phyloP scores from a whole-genome alignment of 1,284 basidiomycete species.

The Termitomyces sp. region DNA sequence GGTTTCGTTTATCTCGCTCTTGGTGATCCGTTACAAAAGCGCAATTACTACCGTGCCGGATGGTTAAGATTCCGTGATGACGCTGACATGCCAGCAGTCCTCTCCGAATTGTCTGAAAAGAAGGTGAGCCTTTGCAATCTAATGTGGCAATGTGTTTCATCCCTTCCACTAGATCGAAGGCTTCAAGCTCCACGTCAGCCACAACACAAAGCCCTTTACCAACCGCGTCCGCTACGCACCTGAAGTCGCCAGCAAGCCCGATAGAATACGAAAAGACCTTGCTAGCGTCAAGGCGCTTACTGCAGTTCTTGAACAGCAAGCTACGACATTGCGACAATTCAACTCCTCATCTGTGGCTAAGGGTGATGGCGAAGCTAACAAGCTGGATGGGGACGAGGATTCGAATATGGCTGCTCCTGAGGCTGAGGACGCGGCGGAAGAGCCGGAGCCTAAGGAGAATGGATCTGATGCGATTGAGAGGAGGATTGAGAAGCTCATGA shows the following conservation, averaged over 20 bases:
- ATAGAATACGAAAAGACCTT: slow-evolving; percentile 75
- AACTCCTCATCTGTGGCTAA: slow-evolving; percentile 18
- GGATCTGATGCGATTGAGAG: slow-evolving; percentile 69
- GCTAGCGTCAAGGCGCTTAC: slow-evolving; percentile 69
- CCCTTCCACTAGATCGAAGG: slow-evolving; percentile 69
- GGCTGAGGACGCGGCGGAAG: slow-evolving; percentile 43
- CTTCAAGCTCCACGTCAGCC: slow-evolving; percentile 86
- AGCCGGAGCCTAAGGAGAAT: slow-evolving; percentile 52
- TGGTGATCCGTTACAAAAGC: slow-evolving; percentile 85
- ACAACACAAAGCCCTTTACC: slow-evolving; percentile 75
- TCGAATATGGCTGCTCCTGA: slow-evolving; percentile 38
- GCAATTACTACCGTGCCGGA: slow-evolving; percentile 87
- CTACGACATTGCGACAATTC: slow-evolving; percentile 38
- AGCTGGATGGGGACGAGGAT: slow-evolving; percentile 35
- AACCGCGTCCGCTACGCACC: slow-evolving; percentile 77
- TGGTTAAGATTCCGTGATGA: slow-evolving; percentile 86
- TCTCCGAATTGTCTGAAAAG: slow-evolving; percentile 72
- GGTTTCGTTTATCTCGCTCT: slow-evolving; percentile 81
- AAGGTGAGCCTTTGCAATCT: slow-evolving; percentile 50
- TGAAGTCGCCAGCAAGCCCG: slow-evolving; percentile 72
- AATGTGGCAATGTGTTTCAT: slow-evolving; percentile 1
- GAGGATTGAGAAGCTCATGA: slow-evolving; percentile 68
- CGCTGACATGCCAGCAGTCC: slow-evolving; percentile 70
- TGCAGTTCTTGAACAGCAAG: slow-evolving; percentile 67
- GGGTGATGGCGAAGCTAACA: slow-evolving; percentile 26